Evolutionary conservation across 208 protist genomes (phyloP).

Genomic region (Leishmania tropica): DNA sequence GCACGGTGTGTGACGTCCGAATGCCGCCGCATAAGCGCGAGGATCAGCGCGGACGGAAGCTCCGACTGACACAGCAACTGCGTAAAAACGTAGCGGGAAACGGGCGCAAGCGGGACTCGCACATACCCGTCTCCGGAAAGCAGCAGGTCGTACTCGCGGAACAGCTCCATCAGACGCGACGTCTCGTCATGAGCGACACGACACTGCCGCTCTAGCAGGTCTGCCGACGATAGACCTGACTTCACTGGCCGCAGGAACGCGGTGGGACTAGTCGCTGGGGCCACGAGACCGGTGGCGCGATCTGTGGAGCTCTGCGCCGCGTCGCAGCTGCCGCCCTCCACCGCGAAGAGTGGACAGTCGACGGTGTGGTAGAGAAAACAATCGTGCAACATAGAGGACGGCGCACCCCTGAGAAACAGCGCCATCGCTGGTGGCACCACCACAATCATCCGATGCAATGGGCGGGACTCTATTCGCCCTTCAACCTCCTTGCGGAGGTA

Average conservation of each 20-base stretch:
- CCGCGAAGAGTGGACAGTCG: constrained; percentile 32
- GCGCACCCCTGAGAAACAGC: constrained; percentile 28
- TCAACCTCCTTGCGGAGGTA: constrained; percentile 10
- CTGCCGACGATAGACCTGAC: not conserved
- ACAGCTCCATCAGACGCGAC: constrained; percentile 11
- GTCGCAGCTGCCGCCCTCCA: not conserved
- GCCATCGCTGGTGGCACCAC: constrained; percentile 51
- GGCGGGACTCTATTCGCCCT: constrained; percentile 24
- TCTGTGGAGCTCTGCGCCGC: not conserved
- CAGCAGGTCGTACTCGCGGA: constrained; percentile 30
- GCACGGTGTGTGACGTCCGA: not conserved
- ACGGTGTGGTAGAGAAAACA: constrained; percentile 46
- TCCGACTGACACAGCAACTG: constrained; percentile 40
- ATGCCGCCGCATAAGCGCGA: constrained; percentile 21
- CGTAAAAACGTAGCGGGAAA: constrained; percentile 54
- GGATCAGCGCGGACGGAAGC: constrained; percentile 24
- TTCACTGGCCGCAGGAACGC: not conserved
- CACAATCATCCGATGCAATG: constrained; percentile 34
- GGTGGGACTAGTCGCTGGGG: not conserved
- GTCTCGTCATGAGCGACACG: constrained; percentile 19
- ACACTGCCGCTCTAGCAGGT: not conserved
- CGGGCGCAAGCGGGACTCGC: constrained; percentile 38
- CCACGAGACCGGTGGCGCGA: not conserved
- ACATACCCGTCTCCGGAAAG: constrained; percentile 38
- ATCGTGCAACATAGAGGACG: constrained; percentile 24